Base-by-base conservation (phyloP, 176 grass and related monocot species). In the Oryza glaberrima region DNA sequence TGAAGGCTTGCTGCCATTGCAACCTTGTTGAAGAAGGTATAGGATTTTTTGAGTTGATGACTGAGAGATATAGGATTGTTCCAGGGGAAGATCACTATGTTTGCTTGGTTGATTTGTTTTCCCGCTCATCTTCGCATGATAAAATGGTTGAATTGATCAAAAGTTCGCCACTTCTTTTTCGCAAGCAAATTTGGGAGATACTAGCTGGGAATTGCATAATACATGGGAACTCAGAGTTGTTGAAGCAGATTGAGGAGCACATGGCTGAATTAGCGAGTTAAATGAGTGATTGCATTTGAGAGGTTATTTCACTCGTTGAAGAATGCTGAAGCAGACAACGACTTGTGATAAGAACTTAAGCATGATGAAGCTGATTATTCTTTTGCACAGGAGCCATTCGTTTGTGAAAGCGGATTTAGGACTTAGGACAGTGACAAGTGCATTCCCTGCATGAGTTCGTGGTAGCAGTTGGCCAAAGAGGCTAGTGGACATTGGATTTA, bases 41-140 rank as follows among this genome's bases (percentile, higher is more conserved):
- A 4, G 41, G 86, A 19, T 86, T 94, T 22, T 97, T 97, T 84
- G 69, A 78, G 17, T 88, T 90, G 85, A 97, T 97, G 94, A 82
- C 34, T 36, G 54, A 77, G 77, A 87, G 46, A 79, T 92, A 94
- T 64, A 44, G 82, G 41, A 83, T 94, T 88, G 75, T 89, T 69
- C 91, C 84, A 46, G 86, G 77, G 77, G 72, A 88, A 65, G 65
- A 87, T 17, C 91, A 97, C 66, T 90, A 85, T 75, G 54, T 79
- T 32, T 86, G 82, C 81, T 72, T 93, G 60, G 67, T 94, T 67
- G 91, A 94, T 89, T 77, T 97, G 91, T 56, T 97, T 43, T 77
- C 81, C 40, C 49, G 60, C 49, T 71, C 77, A 77, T 78, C 89
- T 25, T 82, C 66, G 7, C 26, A 88, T 72, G 72, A 91, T 78